Evolutionary conservation across 2,329 filamentous ascomycete genomes (phyloP).

Genomic region (Celoporthe dispersa): DNA sequence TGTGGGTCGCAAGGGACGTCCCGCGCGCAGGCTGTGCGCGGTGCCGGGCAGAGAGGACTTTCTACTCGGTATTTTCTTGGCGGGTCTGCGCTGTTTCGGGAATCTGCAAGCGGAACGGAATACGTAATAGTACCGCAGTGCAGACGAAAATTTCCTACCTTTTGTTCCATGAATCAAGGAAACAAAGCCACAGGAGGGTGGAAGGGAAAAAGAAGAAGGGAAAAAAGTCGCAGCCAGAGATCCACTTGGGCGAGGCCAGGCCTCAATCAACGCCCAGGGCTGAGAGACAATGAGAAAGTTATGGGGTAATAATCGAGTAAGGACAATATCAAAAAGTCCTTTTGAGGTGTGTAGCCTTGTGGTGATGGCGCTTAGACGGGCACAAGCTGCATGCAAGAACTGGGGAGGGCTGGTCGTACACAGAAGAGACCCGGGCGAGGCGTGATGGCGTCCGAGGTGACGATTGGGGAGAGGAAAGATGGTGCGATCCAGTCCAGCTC

Average conservation of each 20-base stretch:
- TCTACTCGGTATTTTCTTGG: slow-evolving; percentile 7
- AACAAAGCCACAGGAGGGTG: not conserved
- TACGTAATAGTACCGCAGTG: slow-evolving; percentile 25
- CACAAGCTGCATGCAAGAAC: not conserved
- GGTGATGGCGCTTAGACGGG: not conserved
- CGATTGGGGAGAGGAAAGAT: slow-evolving; percentile 5
- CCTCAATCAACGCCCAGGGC: not conserved
- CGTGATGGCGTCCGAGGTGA: not conserved
- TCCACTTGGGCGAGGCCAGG: slow-evolving; percentile 15
- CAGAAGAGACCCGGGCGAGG: not conserved
- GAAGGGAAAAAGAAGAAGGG: not conserved
- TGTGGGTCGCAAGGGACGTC: slow-evolving; percentile 24
- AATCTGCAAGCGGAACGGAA: slow-evolving; percentile 25
- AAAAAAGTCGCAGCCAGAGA: not conserved
- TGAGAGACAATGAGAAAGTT: slow-evolving; percentile 7
- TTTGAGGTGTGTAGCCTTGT: not conserved
- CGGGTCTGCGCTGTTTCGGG: slow-evolving; percentile 19
- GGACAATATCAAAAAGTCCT: not conserved
- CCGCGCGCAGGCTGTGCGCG: slow-evolving; percentile 9
- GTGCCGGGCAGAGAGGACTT: not conserved
- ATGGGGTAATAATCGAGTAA: slow-evolving; percentile 27
- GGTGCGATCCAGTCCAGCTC: slow-evolving; percentile 23
- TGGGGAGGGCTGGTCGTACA: not conserved
- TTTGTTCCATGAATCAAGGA: not conserved
- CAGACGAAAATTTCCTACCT: slow-evolving; percentile 11